Evolutionary conservation across 139 green algal genomes (phyloP).

Genomic region (Chlorella sp.): DNA sequence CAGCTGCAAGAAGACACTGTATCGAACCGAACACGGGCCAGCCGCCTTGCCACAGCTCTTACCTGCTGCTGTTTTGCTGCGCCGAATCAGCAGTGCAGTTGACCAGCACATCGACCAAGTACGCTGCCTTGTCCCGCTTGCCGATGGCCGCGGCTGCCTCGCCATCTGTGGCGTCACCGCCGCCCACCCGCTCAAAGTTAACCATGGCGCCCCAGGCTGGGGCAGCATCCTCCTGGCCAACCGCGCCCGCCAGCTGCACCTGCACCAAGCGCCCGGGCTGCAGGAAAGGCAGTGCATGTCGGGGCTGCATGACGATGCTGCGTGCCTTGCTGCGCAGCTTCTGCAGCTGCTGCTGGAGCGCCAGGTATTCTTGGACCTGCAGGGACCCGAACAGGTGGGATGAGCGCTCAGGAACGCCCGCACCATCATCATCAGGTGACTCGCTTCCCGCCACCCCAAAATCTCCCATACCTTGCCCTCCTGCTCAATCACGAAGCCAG

Average conservation of each 20-base stretch:
- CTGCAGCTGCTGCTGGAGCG: conserved; percentile 46
- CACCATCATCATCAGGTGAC: too few relatives aligned
- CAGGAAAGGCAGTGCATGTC: conserved; percentile 78
- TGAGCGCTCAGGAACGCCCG: too few relatives aligned
- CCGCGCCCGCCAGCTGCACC: conserved; percentile 41
- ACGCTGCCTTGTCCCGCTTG: conserved; percentile 31
- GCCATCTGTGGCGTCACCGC: not conserved
- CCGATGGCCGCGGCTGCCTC: conserved; percentile 8
- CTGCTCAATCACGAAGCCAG: conserved; percentile 57
- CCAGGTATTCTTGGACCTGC: too few relatives aligned
- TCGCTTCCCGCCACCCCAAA: too few relatives aligned
- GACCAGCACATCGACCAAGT: conserved; percentile 82
- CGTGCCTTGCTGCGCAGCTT: conserved; percentile 39
- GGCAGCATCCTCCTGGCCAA: not conserved
- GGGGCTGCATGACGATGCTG: conserved; percentile 39
- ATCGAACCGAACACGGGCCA: too few relatives aligned
- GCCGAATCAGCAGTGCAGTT: conserved; percentile 37
- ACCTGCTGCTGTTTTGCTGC: too few relatives aligned
- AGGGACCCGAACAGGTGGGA: too few relatives aligned
- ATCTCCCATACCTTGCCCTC: conserved; percentile 60
- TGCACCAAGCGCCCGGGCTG: conserved; percentile 79
- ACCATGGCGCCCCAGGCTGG: conserved; percentile 80
- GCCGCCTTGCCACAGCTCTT: too few relatives aligned
- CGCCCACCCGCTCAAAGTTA: conserved; percentile 75
- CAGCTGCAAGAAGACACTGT: too few relatives aligned